Conservation (phyloP, 441 rosid genomes). For the Gossypium schwendimanii region DNA sequence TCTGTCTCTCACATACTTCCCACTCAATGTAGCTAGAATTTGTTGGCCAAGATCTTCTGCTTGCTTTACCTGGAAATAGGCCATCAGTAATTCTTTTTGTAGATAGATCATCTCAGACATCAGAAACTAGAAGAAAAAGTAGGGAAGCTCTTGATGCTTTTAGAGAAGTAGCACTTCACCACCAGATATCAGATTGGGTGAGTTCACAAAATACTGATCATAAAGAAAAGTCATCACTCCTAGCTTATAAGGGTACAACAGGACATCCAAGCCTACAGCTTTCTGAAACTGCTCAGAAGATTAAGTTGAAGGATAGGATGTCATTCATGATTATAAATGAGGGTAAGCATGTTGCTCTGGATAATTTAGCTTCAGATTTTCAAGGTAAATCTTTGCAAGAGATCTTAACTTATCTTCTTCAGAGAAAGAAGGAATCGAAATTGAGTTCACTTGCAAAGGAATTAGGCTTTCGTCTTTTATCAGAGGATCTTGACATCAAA, state of each 20-base stretch:
- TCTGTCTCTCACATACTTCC: constrained; percentile 8
- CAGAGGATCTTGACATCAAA: constrained; percentile 62
- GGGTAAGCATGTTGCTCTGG: constrained; percentile 47
- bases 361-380: constrained; percentile 40
- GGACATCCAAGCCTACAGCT: constrained; percentile 43
- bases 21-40: constrained; percentile 53
- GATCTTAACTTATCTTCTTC: constrained; percentile 53
- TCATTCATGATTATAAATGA: constrained; percentile 68
- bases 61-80: constrained; percentile 55
- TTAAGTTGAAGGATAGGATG: constrained; percentile 55
- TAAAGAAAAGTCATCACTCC: constrained; percentile 30
- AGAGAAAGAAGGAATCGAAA: constrained; percentile 53
- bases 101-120: constrained; percentile 61
- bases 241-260: constrained; percentile 27
- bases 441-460: constrained; percentile 79
- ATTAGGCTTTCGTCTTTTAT: constrained; percentile 76
- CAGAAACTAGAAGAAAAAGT: constrained; percentile 52
- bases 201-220: constrained; percentile 26
- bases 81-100: constrained; percentile 79
- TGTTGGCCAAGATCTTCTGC: constrained; percentile 40
- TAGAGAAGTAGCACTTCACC: constrained; percentile 54
- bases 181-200: constrained; percentile 29
- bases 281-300: constrained; percentile 33
- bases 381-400: constrained; percentile 74
- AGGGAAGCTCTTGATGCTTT: constrained; percentile 57